Evolutionary conservation across 2,329 filamentous ascomycete genomes (phyloP), one percentile per base, ranked within the genome.

Genomic region (Berkeleyomyces basicola): DNA sequence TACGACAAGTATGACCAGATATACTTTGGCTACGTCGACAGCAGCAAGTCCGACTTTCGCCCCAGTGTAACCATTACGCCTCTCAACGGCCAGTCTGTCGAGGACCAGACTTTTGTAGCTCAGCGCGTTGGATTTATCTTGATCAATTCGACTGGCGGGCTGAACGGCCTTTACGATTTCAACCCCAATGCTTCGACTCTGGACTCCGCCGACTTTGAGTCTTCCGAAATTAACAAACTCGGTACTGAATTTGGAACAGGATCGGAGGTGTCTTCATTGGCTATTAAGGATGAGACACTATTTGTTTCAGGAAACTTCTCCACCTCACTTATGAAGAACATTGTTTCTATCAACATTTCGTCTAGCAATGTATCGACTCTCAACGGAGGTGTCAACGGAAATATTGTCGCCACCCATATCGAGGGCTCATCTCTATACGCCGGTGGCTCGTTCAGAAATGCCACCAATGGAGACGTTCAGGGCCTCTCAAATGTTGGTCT

Each of bases 1-100:
- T 95, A 86, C 72, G 92, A 97, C 77, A 99, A 99, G 73, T 97
- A 95, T 70, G 93, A 99, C 70, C 85, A 88, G 67, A 84, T 99
- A 64, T 96, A 90, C 74, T 87, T 86, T 67, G 93, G 91, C 57
- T 84, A 84, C 67, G 83, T 99, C 61, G 90, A 97, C 70, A 84
- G 85, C 61, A 84, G 81, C 61, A 85, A 82, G 7, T 77, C 76
- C 66, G 81, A 80, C 23, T 96, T 96, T 77, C 84, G 84, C 49
- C 90, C 92, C 11, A 82, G 82, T 3, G 84, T 99, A 61, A 95
- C 87, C 0, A 75, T 99, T 53, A 80, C 83, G 0, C 87, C 92
- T 3, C 76, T 83, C 31, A 71, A 79, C 40, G 84, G 81, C 46
- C 87, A 90, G 72, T 74, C 74, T 10, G 74, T 84, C 42, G 74